These are phyloP conservation scores for Cytospora chrysosperma DNA, from an alignment of 2,329 filamentous ascomycete genomes.

Conservation along the genomic window DNA sequence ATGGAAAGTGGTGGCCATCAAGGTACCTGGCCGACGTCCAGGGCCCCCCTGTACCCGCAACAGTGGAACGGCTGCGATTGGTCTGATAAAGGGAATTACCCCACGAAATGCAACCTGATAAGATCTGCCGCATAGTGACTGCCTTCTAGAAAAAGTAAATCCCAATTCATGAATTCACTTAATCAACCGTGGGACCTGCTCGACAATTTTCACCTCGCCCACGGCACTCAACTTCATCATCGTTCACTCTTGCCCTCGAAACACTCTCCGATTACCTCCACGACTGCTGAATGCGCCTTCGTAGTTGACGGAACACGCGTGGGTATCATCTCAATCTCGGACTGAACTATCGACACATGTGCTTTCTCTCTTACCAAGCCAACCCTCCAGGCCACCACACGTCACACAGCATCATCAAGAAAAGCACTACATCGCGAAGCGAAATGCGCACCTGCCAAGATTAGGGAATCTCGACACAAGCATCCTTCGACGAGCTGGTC, in stretches of 20 bases:
- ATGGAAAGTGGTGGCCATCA: slow-evolving; percentile 7
- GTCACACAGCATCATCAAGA: slow-evolving; percentile 1
- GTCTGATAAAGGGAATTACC: background rate
- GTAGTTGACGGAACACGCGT: background rate
- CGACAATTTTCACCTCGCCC: background rate
- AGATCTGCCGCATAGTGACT: slow-evolving; percentile 17
- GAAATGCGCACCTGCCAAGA: slow-evolving; percentile 24
- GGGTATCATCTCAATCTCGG: background rate
- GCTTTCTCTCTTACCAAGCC: slow-evolving; percentile 9
- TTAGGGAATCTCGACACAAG: slow-evolving; percentile 24
- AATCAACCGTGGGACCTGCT: background rate
- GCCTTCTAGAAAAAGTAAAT: slow-evolving; percentile 2
- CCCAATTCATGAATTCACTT: slow-evolving; percentile 4
- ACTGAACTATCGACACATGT: background rate
- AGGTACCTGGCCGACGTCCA: slow-evolving; percentile 2
- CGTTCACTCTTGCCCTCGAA: background rate
- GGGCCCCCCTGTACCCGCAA: slow-evolving; percentile 5
- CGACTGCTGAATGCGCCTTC: background rate
- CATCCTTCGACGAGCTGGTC: slow-evolving; percentile 23
- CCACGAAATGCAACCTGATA: slow-evolving; percentile 17
- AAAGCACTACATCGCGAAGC: slow-evolving; percentile 21
- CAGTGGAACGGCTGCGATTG: background rate
- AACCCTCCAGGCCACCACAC: background rate
- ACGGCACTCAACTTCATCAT: background rate
- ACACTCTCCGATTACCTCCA: background rate